These are phyloP conservation scores for Citrus trifoliata DNA, from an alignment of 345 rosid species.

Conservation along the genomic window DNA sequence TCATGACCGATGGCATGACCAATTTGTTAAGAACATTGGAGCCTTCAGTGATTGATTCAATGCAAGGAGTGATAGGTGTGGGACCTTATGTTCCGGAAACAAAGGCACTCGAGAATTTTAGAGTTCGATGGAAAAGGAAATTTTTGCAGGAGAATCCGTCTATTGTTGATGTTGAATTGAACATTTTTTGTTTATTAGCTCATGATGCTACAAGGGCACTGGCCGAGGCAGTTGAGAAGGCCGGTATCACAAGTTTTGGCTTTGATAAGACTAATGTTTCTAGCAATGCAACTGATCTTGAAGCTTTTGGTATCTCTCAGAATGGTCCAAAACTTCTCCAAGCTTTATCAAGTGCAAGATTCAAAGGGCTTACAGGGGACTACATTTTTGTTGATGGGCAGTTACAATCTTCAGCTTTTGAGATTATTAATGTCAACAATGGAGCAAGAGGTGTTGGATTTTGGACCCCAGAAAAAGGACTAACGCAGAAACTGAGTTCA, in stretches of 20 bases:
- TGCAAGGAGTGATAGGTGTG: constrained; percentile 49
- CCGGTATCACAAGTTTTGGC: constrained; percentile 13
- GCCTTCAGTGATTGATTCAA: constrained; percentile 16
- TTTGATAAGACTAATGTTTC: constrained; percentile 19
- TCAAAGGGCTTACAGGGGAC: constrained; percentile 42
- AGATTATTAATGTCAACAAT: constrained; percentile 40
- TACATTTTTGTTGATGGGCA: constrained; percentile 32
- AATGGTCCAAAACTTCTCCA: constrained; percentile 37
- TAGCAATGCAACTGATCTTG: constrained; percentile 29
- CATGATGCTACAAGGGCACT: constrained; percentile 48
- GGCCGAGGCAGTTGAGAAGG: constrained; percentile 48
- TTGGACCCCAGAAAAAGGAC: constrained; percentile 42
- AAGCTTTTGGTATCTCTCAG: constrained; percentile 34
- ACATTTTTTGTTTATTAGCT: constrained; percentile 37
- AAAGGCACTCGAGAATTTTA: constrained; percentile 16
- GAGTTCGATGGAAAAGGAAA: constrained; percentile 27
- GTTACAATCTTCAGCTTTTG: constrained; percentile 27
- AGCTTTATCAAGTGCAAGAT: constrained; percentile 26
- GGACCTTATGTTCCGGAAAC: constrained; percentile 26
- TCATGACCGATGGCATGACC: constrained; percentile 35
- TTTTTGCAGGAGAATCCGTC: constrained; percentile 19
- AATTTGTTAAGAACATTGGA: constrained; percentile 11
- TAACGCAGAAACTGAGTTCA: constrained; percentile 19
- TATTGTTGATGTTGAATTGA: constrained; percentile 18
- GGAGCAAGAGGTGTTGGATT: constrained; percentile 38